These are phyloP conservation scores for Juglanconis juglandina DNA, from an alignment of 2,329 filamentous ascomycete genomes.

Conservation along the genomic window DNA sequence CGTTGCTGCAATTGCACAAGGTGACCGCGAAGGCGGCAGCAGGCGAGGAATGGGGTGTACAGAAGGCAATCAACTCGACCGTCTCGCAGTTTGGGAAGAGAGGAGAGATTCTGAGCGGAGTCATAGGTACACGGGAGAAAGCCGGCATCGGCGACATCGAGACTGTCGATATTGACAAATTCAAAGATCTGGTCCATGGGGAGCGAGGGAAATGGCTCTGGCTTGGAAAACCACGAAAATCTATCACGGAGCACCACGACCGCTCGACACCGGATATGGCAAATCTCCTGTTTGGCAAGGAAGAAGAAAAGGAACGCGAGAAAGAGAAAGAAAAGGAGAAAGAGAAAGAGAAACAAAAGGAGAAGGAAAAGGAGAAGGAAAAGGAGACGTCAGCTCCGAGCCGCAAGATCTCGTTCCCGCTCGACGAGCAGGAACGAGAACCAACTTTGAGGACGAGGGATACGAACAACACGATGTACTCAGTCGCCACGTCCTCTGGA, in stretches of 20 bases:
- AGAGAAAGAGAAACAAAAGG: slow-evolving; percentile 11
- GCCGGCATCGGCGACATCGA: slow-evolving; percentile 89
- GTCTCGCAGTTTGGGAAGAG: slow-evolving; percentile 91
- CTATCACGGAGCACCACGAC: slow-evolving; percentile 42
- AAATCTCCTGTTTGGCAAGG: slow-evolving; percentile 52
- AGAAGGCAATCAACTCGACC: slow-evolving; percentile 90
- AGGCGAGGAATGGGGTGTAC: slow-evolving; percentile 87
- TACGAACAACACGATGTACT: slow-evolving; percentile 42
- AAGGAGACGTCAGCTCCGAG: slow-evolving; percentile 17
- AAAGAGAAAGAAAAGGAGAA: slow-evolving; percentile 13
- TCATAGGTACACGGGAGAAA: slow-evolving; percentile 82
- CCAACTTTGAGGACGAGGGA: slow-evolving; percentile 42
- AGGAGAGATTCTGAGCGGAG: slow-evolving; percentile 92
- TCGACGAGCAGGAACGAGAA: slow-evolving; percentile 46
- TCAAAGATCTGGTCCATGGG: slow-evolving; percentile 73
- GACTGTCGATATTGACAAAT: slow-evolving; percentile 82
- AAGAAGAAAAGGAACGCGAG: slow-evolving; percentile 40
- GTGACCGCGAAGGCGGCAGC: slow-evolving; percentile 87
- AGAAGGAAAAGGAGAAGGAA: slow-evolving; percentile 12
- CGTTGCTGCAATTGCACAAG: slow-evolving; percentile 74
- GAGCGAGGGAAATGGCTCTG: slow-evolving; percentile 91
- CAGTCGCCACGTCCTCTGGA: slow-evolving; percentile 41
- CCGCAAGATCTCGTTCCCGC: slow-evolving; percentile 43
- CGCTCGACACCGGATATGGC: slow-evolving; percentile 43
- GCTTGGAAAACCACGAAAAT: slow-evolving; percentile 81